Base-by-base conservation (phyloP, 768 basidiomycete species). In the Clathrus columnatus region DNA sequence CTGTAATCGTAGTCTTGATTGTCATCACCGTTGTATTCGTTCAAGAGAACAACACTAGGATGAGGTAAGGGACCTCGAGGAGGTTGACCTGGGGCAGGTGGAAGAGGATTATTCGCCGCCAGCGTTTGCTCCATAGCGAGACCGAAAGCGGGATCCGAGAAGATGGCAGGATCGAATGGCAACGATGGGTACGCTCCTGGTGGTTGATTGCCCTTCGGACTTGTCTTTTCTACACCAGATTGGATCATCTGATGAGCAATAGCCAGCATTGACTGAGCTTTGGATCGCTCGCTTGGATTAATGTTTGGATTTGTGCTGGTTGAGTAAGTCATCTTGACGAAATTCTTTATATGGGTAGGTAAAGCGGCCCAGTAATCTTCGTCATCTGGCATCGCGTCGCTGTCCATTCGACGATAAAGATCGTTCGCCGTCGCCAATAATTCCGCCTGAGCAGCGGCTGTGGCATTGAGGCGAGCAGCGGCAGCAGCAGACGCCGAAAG, bases 301-400 rank as follows among this genome's bases (percentile, higher is more conserved):
- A 66, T 67, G 61, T 54, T 62, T 20, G 46, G 56, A 41, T 59
- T 58, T 18, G 60, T 62, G 55, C 56, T 63, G 29, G 59, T 60
- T 36, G 61, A 61, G 48, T 61, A 63, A 8, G 74, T 74, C 50
- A 72, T 73, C 59, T 81, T 73, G 65, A 87, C 83, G 66, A 86
- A 86, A 59, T 77, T 81, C 63, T 82, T 77, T 57, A 85, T 76
- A 62, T 85, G 81, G 21, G 79, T 75, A 32, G 85, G 84, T 45
- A 87, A 74, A 36, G 79, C 76, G 47, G 80, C 76, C 85, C 84
- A 84, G 64, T 85, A 85, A 47, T 81, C 81, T 60, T 84, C 81
- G 59, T 82, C 82, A 48, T 74, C 70, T 46, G 56, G 65, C 56
- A 58, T 68, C 8, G 71, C 68, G 51, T 73, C 74, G 10, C 67